phyloP scores from a whole-genome alignment of 331 rosid species.

The Malus hybrid region DNA sequence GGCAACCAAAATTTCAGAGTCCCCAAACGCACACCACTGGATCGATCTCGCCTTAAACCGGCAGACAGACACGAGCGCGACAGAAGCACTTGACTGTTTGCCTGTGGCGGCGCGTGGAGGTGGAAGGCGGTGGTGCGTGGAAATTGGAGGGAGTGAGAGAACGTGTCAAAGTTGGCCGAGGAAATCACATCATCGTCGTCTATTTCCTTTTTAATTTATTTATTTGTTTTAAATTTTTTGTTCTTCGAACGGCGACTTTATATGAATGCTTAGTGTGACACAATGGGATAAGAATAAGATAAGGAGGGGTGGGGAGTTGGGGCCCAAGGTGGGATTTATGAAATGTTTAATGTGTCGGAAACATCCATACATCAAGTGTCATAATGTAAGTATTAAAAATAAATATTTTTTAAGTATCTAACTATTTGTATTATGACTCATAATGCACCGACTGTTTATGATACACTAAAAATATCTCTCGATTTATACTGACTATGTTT shows the following conservation, averaged over 20 bases:
- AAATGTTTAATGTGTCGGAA: too few relatives aligned
- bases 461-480: fast-evolving
- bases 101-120: slow-evolving; percentile 1
- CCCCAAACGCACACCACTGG: background rate
- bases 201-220: background rate
- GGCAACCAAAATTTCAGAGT: slow-evolving; percentile 32
- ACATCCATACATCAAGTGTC: fast-evolving
- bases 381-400: too few relatives aligned
- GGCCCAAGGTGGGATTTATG: background rate
- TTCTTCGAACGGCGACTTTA: slow-evolving; percentile 14
- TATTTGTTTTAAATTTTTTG: background rate
- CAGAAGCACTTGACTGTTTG: background rate
- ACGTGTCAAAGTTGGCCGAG: slow-evolving; percentile 3
- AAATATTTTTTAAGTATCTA: fast-evolving
- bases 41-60: background rate
- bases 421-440: too few relatives aligned
- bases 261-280: background rate
- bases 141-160: background rate
- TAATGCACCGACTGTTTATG: fast-evolving
- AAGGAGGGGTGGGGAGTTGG: background rate
- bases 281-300: background rate
- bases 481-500: too few relatives aligned
- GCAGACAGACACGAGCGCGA: background rate
- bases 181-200: background rate
- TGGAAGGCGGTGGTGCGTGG: slow-evolving; percentile 2